Percentiles rank a stretch among this genome's conserved stretches.
Conservation (phyloP, 2,329 filamentous ascomycete species). For the Grosmannia huntii region DNA sequence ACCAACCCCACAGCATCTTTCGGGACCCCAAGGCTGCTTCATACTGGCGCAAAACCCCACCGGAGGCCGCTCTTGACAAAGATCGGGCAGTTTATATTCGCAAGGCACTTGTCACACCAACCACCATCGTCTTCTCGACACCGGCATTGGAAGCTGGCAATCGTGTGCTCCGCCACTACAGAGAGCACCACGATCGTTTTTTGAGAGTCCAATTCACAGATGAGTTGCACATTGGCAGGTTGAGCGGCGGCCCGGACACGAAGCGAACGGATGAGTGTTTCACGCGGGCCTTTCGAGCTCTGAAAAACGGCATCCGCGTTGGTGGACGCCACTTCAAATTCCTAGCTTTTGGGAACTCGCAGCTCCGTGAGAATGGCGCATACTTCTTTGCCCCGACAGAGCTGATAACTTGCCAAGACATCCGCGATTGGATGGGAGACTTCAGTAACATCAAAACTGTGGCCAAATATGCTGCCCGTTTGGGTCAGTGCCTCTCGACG, state of each 20-base stretch:
- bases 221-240: slow-evolving; percentile 51
- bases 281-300: slow-evolving; percentile 55
- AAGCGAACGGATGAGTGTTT: slow-evolving; percentile 57
- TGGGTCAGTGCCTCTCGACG: slow-evolving; percentile 94
- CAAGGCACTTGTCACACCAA: slow-evolving; percentile 72
- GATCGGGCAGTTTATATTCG: slow-evolving; percentile 38
- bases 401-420: slow-evolving; percentile 56
- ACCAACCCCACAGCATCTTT: slow-evolving; percentile 64
- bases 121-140: slow-evolving; percentile 63
- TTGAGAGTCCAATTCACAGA: slow-evolving; percentile 83
- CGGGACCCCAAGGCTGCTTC: slow-evolving; percentile 33
- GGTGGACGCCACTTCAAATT: slow-evolving; percentile 78
- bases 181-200: slow-evolving; percentile 61
- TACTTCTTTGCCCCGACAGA: slow-evolving; percentile 78
- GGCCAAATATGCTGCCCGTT: slow-evolving; percentile 79
- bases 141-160: slow-evolving; percentile 81
- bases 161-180: slow-evolving; percentile 65
- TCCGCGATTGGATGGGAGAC: slow-evolving; percentile 76
- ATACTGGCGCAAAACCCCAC: slow-evolving; percentile 20
- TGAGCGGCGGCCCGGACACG: slow-evolving; percentile 40
- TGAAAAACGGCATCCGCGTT: slow-evolving; percentile 69
- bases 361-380: slow-evolving; percentile 80
- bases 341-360: slow-evolving; percentile 88
- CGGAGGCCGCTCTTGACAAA: slow-evolving; percentile 3
- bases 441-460: slow-evolving; percentile 70